Percentiles rank a stretch among this genome's conserved stretches.
Evolutionary conservation across 1,284 basidiomycete genomes (phyloP).

Genomic region (Boletellus deceptivus): DNA sequence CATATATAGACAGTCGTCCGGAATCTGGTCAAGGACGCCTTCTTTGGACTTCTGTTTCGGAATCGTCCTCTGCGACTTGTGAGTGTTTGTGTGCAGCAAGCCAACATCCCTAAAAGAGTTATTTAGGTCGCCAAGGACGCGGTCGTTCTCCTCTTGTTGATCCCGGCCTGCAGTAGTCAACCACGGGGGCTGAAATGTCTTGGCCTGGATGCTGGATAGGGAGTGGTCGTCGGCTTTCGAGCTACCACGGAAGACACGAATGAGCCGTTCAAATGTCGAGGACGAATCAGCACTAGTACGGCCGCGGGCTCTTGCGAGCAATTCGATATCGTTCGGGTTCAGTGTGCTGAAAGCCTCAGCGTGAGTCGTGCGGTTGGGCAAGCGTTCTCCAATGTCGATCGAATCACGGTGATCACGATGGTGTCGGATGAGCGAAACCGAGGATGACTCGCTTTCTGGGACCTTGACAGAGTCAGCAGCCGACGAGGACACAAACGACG

Average conservation of each 20-base stretch:
- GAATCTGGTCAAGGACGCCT: conserved; percentile 62
- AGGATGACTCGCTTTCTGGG: conserved; percentile 13
- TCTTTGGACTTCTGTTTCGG: conserved; percentile 23
- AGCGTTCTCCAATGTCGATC: conserved; percentile 32
- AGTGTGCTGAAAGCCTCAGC: conserved; percentile 72
- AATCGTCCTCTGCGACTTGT: conserved; percentile 28
- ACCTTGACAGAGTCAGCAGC: conserved; percentile 1
- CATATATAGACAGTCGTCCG: conserved; percentile 72
- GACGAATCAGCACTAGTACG: conserved; percentile 22
- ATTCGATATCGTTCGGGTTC: conserved; percentile 56
- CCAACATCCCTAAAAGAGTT: conserved; percentile 77
- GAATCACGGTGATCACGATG: conserved; percentile 31
- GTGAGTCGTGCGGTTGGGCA: conserved; percentile 60
- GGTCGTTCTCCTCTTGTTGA: conserved; percentile 63
- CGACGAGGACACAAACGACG: conserved; percentile 12
- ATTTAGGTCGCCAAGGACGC: conserved; percentile 65
- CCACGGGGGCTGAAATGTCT: conserved; percentile 64
- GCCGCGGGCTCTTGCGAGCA: conserved; percentile 33
- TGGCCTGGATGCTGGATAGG: conserved; percentile 32
- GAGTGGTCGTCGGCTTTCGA: conserved; percentile 25
- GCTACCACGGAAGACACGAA: conserved; percentile 20
- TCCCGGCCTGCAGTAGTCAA: conserved; percentile 58
- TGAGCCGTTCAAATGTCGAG: conserved; percentile 24
- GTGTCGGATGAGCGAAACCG: conserved; percentile 6
- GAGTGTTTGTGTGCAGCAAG: conserved; percentile 57